phyloP scores from a whole-genome alignment of 306 rosid species.

The Mimosa bimucronata region DNA sequence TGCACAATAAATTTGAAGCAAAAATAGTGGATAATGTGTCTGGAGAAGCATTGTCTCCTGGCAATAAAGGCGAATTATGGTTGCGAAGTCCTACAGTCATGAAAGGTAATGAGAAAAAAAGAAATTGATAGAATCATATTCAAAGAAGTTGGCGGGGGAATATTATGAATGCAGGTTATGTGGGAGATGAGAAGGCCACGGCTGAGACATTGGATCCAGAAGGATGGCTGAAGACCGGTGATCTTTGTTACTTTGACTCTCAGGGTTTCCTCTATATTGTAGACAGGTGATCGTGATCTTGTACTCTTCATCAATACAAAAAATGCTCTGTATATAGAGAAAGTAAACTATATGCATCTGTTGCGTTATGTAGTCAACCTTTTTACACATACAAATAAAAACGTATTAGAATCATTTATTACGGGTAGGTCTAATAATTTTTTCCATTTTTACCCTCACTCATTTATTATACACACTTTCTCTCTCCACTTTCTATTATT shows the following conservation, averaged over 20 bases:
- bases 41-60: neutral
- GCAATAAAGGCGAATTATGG: neutral
- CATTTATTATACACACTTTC: too few relatives aligned
- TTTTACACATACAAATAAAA: too few relatives aligned
- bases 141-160: neutral
- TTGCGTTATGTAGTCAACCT: too few relatives aligned
- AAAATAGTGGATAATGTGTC: neutral
- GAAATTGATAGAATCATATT: too few relatives aligned
- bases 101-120: neutral
- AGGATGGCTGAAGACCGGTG: conserved; percentile 93
- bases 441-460: too few relatives aligned
- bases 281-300: conserved; percentile 50
- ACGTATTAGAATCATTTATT: too few relatives aligned
- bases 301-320: neutral
- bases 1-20: neutral
- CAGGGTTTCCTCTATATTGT: conserved; percentile 54
- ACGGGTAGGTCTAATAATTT: too few relatives aligned
- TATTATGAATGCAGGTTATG: conserved; percentile 57
- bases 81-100: neutral
- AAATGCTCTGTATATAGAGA: too few relatives aligned
- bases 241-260: conserved; percentile 87
- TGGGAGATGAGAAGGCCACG: conserved; percentile 79
- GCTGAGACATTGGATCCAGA: conserved; percentile 72
- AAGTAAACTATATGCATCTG: neutral
- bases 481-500: too few relatives aligned